Conservation (phyloP, 1,284 basidiomycete genomes). For the Volvariella volvacea region DNA sequence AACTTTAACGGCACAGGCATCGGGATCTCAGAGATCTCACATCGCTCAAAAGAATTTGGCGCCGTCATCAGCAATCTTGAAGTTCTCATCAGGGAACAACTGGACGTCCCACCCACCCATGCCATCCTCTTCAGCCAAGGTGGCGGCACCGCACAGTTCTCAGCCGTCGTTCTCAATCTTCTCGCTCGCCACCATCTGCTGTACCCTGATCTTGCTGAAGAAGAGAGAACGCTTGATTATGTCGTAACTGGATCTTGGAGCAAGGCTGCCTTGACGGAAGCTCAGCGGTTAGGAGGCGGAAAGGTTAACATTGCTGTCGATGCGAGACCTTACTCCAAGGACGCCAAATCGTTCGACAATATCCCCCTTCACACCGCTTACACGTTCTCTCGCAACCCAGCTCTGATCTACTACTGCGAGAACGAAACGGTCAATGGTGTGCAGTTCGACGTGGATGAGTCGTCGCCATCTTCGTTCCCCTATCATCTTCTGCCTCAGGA, state of each 20-base stretch:
- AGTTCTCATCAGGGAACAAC: slow-evolving; percentile 63
- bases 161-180: slow-evolving; percentile 84
- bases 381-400: slow-evolving; percentile 75
- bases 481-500: slow-evolving; percentile 67
- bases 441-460: slow-evolving; percentile 67
- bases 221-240: slow-evolving; percentile 74
- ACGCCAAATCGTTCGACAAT: slow-evolving; percentile 70
- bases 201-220: slow-evolving; percentile 47
- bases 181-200: slow-evolving; percentile 73
- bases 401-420: slow-evolving; percentile 97
- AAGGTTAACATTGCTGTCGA: slow-evolving; percentile 69
- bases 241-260: slow-evolving; percentile 91
- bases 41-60: slow-evolving; percentile 86
- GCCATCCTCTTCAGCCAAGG: slow-evolving; percentile 88
- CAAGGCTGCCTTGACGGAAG: slow-evolving; percentile 81
- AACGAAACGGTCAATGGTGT: slow-evolving; percentile 99
- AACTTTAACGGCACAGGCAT: slow-evolving; percentile 89
- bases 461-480: slow-evolving; percentile 71
- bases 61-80: slow-evolving; percentile 66
- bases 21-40: slow-evolving; percentile 90
- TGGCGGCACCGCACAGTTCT: slow-evolving; percentile 87
- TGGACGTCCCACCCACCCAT: slow-evolving; percentile 80
- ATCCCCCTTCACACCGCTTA: slow-evolving; percentile 74
- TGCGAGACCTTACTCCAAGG: slow-evolving; percentile 51
- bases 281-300: slow-evolving; percentile 53